Conservation (phyloP, 1,139 yeast genomes). For the Meyerozyma athensensis region DNA sequence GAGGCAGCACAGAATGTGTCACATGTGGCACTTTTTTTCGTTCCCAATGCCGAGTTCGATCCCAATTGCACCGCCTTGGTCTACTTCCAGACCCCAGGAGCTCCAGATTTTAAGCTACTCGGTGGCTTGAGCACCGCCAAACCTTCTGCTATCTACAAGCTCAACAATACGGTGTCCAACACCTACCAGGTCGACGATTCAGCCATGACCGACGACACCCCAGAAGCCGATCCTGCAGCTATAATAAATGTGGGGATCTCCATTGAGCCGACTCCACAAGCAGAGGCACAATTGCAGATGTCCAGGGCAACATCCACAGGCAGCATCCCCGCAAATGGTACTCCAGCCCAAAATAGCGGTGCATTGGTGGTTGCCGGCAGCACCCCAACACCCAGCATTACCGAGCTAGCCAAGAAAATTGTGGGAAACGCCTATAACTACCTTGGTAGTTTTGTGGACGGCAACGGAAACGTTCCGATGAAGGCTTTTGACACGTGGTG, state of each 20-base stretch:
- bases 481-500: slow-evolving; percentile 94
- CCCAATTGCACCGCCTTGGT: slow-evolving; percentile 74
- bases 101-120: slow-evolving; percentile 64
- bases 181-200: slow-evolving; percentile 23
- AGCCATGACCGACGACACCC: slow-evolving; percentile 36
- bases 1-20: slow-evolving; percentile 62
- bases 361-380: slow-evolving; percentile 10
- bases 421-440: slow-evolving; percentile 90
- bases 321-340: slow-evolving; percentile 15
- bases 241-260: slow-evolving; percentile 76
- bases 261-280: slow-evolving; percentile 68
- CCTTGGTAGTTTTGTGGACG: slow-evolving; percentile 77
- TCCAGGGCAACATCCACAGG: slow-evolving; percentile 24
- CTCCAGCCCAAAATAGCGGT: slow-evolving; percentile 6
- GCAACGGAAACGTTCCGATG: slow-evolving; percentile 76
- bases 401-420: slow-evolving; percentile 73
- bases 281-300: slow-evolving; percentile 45
- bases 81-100: slow-evolving; percentile 76
- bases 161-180: slow-evolving; percentile 40
- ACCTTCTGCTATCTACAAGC: slow-evolving; percentile 88
- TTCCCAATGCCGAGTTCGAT: slow-evolving; percentile 66
- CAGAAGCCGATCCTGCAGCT: slow-evolving; percentile 16
- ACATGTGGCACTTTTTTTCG: slow-evolving; percentile 68
- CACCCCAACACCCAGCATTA: slow-evolving; percentile 20
- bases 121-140: slow-evolving; percentile 72